Evolutionary conservation across 176 grass and related monocot genomes (phyloP).

Genomic region (Musa troglodytarum): DNA sequence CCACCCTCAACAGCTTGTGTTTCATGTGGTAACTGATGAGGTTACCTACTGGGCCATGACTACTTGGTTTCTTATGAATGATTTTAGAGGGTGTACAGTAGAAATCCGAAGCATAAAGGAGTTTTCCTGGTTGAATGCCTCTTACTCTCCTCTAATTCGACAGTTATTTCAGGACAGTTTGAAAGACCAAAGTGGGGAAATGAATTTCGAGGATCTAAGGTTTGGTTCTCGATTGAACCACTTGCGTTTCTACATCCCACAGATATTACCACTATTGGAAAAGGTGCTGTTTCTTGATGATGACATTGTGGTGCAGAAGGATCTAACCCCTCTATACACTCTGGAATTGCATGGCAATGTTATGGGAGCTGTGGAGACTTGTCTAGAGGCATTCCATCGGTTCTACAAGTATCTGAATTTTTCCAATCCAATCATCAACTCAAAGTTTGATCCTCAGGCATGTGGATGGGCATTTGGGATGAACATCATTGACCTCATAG

Average conservation of each 20-base stretch:
- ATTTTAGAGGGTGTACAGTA: conserved; percentile 82
- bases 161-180: conserved; percentile 40
- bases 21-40: conserved; percentile 88
- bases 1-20: conserved; percentile 92
- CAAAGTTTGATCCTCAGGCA: conserved; percentile 84
- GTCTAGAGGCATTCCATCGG: conserved; percentile 93
- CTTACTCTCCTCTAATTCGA: conserved; percentile 56
- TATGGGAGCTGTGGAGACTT: conserved; percentile 97
- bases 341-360: conserved; percentile 93
- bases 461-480: conserved; percentile 99
- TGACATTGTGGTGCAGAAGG: conserved; percentile 98
- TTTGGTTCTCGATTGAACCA: conserved; percentile 78
- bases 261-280: conserved; percentile 85
- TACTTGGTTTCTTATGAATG: conserved; percentile 84
- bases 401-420: conserved; percentile 98
- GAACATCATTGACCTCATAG: conserved; percentile 95
- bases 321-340: conserved; percentile 81
- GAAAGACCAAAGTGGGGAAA: conserved; percentile 45
- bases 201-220: conserved; percentile 57
- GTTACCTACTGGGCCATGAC: conserved; percentile 73
- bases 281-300: conserved; percentile 96
- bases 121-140: conserved; percentile 83
- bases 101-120: conserved; percentile 87
- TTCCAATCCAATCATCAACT: conserved; percentile 60
- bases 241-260: conserved; percentile 89